phyloP scores from a whole-genome alignment of 768 basidiomycete genomes.

The Wakefieldia striispora region DNA sequence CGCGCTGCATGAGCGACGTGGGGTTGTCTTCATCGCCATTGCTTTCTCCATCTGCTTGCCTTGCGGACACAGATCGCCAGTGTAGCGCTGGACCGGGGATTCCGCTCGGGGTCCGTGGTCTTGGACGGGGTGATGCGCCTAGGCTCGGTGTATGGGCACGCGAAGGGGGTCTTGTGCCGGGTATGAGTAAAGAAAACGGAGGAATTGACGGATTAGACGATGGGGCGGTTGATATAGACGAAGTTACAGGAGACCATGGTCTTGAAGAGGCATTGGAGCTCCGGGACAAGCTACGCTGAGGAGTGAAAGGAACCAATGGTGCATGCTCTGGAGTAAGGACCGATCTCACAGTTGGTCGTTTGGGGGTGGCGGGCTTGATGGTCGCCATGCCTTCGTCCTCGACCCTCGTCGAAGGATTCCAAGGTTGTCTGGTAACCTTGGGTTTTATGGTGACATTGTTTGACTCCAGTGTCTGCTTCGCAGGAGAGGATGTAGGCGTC shows the following conservation, averaged over 20 bases:
- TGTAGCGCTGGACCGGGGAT: slow-evolving; percentile 65
- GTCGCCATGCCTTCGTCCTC: slow-evolving; percentile 47
- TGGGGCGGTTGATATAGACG: slow-evolving; percentile 67
- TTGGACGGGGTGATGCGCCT: slow-evolving; percentile 55
- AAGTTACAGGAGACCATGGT: slow-evolving; percentile 76
- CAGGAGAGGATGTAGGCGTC: slow-evolving; percentile 67
- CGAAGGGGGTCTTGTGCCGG: slow-evolving; percentile 43
- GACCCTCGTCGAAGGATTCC: slow-evolving; percentile 85
- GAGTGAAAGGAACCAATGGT: slow-evolving; percentile 49
- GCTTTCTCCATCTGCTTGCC: slow-evolving; percentile 43
- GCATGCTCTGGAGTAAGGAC: slow-evolving; percentile 40
- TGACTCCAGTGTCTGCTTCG: slow-evolving; percentile 35
- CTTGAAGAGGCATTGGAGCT: slow-evolving; percentile 76
- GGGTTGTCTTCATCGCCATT: slow-evolving; percentile 45
- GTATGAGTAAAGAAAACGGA: slow-evolving; percentile 25
- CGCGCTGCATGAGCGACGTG: slow-evolving; percentile 50
- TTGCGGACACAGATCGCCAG: slow-evolving; percentile 48
- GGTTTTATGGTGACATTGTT: slow-evolving; percentile 41
- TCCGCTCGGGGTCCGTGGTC: slow-evolving; percentile 76
- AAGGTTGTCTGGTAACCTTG: slow-evolving; percentile 47
- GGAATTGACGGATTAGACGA: slow-evolving; percentile 44
- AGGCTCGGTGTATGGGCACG: slow-evolving; percentile 56
- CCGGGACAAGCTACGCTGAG: slow-evolving; percentile 66
- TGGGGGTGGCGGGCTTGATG: slow-evolving; percentile 49
- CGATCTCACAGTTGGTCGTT: slow-evolving; percentile 48